Percentiles rank a stretch among this genome's conserved stretches.
Conservation (phyloP, 108 stramenopile genomes). For the Discostella stelligeroides region DNA sequence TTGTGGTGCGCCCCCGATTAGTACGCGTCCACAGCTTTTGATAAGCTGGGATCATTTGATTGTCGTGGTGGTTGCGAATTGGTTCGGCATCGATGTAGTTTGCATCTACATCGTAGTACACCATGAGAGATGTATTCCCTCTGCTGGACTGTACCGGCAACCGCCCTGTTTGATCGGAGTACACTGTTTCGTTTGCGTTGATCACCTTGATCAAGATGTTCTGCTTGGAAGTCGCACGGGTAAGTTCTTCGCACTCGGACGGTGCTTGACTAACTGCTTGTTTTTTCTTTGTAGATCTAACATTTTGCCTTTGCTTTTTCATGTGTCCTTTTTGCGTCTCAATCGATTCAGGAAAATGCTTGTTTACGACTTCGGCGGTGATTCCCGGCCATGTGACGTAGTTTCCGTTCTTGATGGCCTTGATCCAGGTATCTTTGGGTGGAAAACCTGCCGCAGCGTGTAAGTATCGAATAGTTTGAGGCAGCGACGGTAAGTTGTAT, state of each 20-base stretch:
- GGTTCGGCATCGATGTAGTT: constrained; percentile 24
- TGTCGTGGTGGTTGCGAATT: constrained; percentile 9
- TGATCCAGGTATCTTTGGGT: constrained; percentile 21
- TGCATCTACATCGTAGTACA: constrained; percentile 1
- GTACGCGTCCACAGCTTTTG: not conserved
- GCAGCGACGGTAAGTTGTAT: no score
- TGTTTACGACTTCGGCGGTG: no score
- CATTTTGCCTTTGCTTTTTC: constrained; percentile 19
- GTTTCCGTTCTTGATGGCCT: constrained; percentile 11
- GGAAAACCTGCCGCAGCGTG: no score
- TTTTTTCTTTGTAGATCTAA: no score
- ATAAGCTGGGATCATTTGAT: constrained; percentile 18
- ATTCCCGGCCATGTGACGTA: no score
- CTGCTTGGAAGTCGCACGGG: not conserved
- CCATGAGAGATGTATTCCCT: constrained; percentile 31
- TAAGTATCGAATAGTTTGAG: no score
- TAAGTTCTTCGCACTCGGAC: not conserved
- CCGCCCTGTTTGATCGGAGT: constrained; percentile 34
- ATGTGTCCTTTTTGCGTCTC: no score
- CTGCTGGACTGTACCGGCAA: constrained; percentile 37
- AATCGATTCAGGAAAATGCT: no score
- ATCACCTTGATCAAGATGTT: constrained; percentile 2
- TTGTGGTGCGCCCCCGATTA: not conserved
- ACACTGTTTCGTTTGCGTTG: constrained; percentile 5
- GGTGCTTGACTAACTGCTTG: not conserved